Evolutionary conservation across 2,329 filamentous ascomycete genomes (phyloP).

Genomic region (Neospermospora avenae): DNA sequence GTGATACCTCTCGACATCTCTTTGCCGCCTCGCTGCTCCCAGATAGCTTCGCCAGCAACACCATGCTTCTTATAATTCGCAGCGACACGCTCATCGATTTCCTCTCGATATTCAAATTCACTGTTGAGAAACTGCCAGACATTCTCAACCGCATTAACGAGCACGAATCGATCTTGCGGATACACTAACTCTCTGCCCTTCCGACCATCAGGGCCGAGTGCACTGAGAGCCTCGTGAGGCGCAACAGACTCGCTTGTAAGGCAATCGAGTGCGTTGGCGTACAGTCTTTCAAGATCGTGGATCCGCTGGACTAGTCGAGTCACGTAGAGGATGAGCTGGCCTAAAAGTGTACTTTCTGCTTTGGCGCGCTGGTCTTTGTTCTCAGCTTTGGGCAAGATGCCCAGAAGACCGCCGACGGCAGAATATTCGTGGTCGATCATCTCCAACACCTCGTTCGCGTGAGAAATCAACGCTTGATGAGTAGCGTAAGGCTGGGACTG

Average conservation of each 20-base stretch:
- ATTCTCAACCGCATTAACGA: conserved; percentile 53
- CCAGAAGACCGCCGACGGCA: conserved; percentile 52
- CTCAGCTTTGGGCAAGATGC: conserved; percentile 47
- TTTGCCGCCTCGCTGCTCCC: conserved; percentile 18
- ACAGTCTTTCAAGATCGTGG: conserved; percentile 54
- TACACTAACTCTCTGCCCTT: conserved; percentile 47
- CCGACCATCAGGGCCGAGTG: conserved; percentile 50
- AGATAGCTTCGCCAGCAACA: conserved; percentile 40
- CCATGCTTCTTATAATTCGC: conserved; percentile 39
- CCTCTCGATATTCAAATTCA: conserved; percentile 38
- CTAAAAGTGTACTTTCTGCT: conserved; percentile 51
- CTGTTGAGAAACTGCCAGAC: conserved; percentile 46
- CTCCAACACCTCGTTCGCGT: conserved; percentile 59
- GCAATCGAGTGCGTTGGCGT: conserved; percentile 49
- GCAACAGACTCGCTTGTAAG: conserved; percentile 49
- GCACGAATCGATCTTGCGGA: conserved; percentile 53
- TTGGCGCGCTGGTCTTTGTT: conserved; percentile 39
- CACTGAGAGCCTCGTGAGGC: conserved; percentile 50
- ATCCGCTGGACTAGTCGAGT: conserved; percentile 52
- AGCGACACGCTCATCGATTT: conserved; percentile 39
- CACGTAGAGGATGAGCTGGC: conserved; percentile 54
- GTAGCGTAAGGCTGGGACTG: conserved; percentile 29
- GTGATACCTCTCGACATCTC: conserved; percentile 41
- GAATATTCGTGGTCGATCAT: conserved; percentile 57
- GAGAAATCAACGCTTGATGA: conserved; percentile 44